Base-by-base conservation (phyloP, 371 early-diverging fungal species). In the Rhizopus stolonifer region DNA sequence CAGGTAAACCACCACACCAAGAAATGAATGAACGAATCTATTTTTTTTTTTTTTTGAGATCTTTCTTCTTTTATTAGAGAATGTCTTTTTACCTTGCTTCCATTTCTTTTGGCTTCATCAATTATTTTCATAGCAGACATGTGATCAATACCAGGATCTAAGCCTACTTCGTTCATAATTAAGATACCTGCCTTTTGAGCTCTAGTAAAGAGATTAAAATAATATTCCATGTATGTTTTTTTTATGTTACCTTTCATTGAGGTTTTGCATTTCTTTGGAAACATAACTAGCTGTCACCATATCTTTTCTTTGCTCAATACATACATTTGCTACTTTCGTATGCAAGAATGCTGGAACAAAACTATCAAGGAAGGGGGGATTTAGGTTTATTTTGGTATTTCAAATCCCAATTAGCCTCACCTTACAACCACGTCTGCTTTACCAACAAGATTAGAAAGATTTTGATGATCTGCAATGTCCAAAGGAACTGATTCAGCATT, bases 71-170 rank as follows among this genome's bases (percentile, higher is more conserved):
- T 46, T 39, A 38, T 11, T 10, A 33, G 19, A 46, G 4, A 13
- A 36, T 11, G 4, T 47, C 42, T 9, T 81, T 73, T 62, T 86
- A 49, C 72, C 65, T 55, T 66, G 19, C 46, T 45, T 42, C 21
- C 92, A 82, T 33, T 74, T 61, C 9, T 59, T 58, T 60, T 93
- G 79, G 58, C 91, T 49, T 93, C 89, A 56, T 94, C 90, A 50
- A 98, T 95, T 49, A 92, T 89, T 69, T 94, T 94, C 88, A 95
- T 87, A n/a, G 99, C 97, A 49, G 91, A 93, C 80, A 95, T 81
- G 66, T 97, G 98, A 63, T 98, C 99, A 49, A 98, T 92, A 54
- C 97, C 98, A 4, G 99, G 99, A 71, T 98, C 99, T 49, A 98
- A 77, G 17, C 99, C 99, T 39, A 98, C 94, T 76, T 98, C 99